A percentile compares a stretch with the other conserved stretches of the same genome.
phyloP scores from a whole-genome alignment of 2,329 filamentous ascomycete genomes.

The Colletotrichum eleusines region DNA sequence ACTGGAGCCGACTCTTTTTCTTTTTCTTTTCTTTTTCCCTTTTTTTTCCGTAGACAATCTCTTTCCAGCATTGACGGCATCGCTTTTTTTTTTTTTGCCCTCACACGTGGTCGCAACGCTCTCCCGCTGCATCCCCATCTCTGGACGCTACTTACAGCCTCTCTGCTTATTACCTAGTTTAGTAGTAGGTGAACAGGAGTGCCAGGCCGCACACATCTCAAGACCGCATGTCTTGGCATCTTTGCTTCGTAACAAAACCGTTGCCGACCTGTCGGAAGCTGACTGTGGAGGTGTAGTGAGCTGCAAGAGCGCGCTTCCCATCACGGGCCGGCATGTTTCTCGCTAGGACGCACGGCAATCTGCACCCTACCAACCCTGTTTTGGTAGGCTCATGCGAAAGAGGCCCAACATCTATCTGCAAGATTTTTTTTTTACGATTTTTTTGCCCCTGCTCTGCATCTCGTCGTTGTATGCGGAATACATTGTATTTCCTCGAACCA shows the following conservation, averaged over 20 bases:
- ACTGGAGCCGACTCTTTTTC: too few relatives aligned
- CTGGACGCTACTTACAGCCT: too few relatives aligned
- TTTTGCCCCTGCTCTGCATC: neutral
- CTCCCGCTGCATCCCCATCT: neutral
- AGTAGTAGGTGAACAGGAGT: neutral
- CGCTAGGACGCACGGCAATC: neutral
- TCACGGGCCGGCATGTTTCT: constrained; percentile 4
- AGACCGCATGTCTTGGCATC: constrained; percentile 14
- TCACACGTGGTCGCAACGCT: too few relatives aligned
- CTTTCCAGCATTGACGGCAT: neutral
- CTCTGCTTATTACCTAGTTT: too few relatives aligned
- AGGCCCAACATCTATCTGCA: neutral
- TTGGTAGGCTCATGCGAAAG: constrained; percentile 10
- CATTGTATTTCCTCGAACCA: neutral
- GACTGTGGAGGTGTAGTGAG: neutral
- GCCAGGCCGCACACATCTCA: neutral
- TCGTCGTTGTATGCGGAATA: constrained; percentile 15
- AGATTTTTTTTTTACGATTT: neutral
- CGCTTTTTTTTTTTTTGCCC: too few relatives aligned
- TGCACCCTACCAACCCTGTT: neutral
- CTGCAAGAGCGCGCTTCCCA: neutral
- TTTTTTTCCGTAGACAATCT: neutral
- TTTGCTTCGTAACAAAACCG: neutral
- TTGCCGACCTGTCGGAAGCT: neutral
- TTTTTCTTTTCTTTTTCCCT: too few relatives aligned